Percentiles rank a stretch among this genome's conserved stretches.
phyloP scores from a whole-genome alignment of 805 yeast genomes.

The Komagataella kurtzmanii region DNA sequence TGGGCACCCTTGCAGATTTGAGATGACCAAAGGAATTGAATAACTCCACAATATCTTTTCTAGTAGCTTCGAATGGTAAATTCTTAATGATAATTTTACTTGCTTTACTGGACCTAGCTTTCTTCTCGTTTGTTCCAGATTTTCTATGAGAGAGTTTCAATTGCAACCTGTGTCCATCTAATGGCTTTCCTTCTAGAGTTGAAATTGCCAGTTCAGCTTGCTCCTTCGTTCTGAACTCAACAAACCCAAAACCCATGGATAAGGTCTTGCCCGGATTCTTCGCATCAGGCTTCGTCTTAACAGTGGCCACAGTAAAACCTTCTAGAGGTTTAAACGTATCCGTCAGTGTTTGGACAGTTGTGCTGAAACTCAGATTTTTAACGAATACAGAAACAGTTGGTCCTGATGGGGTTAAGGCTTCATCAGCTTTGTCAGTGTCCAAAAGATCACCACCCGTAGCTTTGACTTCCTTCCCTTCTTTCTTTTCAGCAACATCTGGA shows the following conservation, averaged over 20 bases:
- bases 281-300: constrained; percentile 82
- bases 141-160: constrained; percentile 79
- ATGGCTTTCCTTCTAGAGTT: constrained; percentile 58
- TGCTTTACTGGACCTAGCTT: constrained; percentile 27
- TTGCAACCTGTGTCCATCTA: constrained; percentile 86
- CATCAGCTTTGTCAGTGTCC: constrained; percentile 14
- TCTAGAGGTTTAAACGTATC: constrained; percentile 53
- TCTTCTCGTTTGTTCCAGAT: constrained; percentile 12
- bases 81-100: constrained; percentile 88
- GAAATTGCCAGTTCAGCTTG: constrained; percentile 69
- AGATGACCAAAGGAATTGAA: constrained; percentile 92
- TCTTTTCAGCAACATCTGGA: constrained; percentile 20
- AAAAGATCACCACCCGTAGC: constrained; percentile 29
- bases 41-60: constrained; percentile 84
- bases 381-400: constrained; percentile 83
- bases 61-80: constrained; percentile 90
- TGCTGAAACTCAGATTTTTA: constrained; percentile 81
- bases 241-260: constrained; percentile 98
- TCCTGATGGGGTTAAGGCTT: constrained; percentile 31
- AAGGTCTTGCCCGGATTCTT: constrained; percentile 49
- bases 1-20: constrained; percentile 90
- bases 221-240: constrained; percentile 68
- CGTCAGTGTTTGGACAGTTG: constrained; percentile 44
- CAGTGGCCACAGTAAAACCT: constrained; percentile 74
- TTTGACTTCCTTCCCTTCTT: constrained; percentile 26